A percentile compares a stretch with the other conserved stretches of the same genome.
Evolutionary conservation across 768 basidiomycete genomes (phyloP).

Genomic region (Lactarius trivialis): DNA sequence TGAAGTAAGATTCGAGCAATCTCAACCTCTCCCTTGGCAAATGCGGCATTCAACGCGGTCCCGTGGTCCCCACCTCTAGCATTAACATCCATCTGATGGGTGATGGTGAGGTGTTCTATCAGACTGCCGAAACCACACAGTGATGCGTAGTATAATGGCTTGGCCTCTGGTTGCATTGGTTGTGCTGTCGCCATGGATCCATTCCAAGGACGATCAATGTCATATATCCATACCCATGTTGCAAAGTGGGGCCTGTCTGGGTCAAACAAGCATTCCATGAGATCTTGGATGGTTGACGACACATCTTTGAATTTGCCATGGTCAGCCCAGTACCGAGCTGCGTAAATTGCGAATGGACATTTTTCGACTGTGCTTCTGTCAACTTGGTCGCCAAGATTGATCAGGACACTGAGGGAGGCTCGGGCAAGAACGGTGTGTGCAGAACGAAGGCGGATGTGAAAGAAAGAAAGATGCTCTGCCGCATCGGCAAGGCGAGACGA

Average conservation of each 20-base stretch:
- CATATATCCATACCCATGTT: not conserved
- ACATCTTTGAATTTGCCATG: not conserved
- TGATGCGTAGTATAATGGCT: not conserved
- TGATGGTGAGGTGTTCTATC: not conserved
- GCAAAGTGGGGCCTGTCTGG: not conserved
- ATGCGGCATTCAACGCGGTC: not conserved
- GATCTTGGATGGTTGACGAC: not conserved
- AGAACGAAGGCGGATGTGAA: not conserved
- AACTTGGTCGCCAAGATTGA: not conserved
- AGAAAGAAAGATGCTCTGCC: not conserved
- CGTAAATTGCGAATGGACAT: not conserved
- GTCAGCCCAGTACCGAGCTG: conserved; percentile 4
- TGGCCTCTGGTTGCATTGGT: not conserved
- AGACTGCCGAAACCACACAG: not conserved
- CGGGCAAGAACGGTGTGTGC: conserved; percentile 1
- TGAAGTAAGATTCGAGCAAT: not conserved
- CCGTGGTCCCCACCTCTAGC: not conserved
- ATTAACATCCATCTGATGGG: not conserved
- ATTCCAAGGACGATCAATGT: not conserved
- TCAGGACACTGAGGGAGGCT: not conserved
- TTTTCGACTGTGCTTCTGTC: not conserved
- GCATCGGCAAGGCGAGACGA: not conserved
- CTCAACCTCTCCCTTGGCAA: not conserved
- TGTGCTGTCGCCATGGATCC: not conserved
- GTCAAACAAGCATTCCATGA: not conserved